Percentiles rank a stretch among this genome's conserved stretches.
Conservation (phyloP, 768 basidiomycete genomes). For the Suillus bovinus region DNA sequence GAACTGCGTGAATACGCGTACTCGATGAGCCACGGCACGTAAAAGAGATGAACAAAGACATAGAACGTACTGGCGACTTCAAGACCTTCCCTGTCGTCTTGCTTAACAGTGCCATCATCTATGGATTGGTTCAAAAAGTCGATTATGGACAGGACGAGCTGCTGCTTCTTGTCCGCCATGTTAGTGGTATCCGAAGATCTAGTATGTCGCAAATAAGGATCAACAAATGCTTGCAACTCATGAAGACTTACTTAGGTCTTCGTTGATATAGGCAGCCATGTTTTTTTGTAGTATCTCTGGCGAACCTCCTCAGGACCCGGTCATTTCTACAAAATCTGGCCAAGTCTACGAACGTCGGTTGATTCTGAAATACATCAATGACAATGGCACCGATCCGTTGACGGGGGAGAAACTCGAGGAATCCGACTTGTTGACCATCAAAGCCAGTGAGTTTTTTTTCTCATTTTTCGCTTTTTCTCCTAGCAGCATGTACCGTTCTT, state of each 20-base stretch:
- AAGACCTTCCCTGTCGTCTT: conserved; percentile 88
- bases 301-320: conserved; percentile 90
- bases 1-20: conserved; percentile 52
- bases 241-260: conserved; percentile 5
- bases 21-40: conserved; percentile 9
- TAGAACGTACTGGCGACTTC: conserved; percentile 81
- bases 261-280: conserved; percentile 39
- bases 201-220: conserved; percentile 37
- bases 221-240: conserved; percentile 36
- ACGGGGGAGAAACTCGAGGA: conserved; percentile 93
- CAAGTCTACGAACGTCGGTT: conserved; percentile 94
- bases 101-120: conserved; percentile 84
- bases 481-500: neutral
- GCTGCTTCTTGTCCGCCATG: conserved; percentile 81
- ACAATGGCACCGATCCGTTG: conserved; percentile 96
- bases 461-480: conserved; percentile 5
- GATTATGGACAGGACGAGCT: conserved; percentile 80
- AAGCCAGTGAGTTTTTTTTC: conserved; percentile 75
- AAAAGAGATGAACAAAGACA: conserved; percentile 1
- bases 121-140: conserved; percentile 87
- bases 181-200: conserved; percentile 22
- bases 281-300: conserved; percentile 93
- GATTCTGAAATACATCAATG: conserved; percentile 91
- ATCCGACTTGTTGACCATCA: conserved; percentile 85
- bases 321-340: conserved; percentile 87